Conservation (phyloP, 1,284 basidiomycete genomes). For the Moesziomyces antarcticus region DNA sequence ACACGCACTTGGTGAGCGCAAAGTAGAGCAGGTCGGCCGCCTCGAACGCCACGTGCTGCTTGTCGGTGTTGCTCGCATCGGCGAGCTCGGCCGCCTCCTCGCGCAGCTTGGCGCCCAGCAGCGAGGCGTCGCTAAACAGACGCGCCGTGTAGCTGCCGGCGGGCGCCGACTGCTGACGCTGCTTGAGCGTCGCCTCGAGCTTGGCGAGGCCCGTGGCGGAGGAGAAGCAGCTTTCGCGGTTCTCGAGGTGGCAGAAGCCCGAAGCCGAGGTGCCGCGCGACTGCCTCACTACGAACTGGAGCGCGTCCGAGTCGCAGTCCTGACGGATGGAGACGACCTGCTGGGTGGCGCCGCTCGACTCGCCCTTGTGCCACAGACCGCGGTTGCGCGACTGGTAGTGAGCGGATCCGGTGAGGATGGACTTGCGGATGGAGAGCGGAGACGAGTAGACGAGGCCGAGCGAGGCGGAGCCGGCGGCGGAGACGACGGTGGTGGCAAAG, state of each 20-base stretch:
- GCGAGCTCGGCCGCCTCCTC: constrained; percentile 98
- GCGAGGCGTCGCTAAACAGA: constrained; percentile 82
- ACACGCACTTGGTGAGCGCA: constrained; percentile 85
- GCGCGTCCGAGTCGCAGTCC: constrained; percentile 92
- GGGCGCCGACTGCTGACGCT: constrained; percentile 80
- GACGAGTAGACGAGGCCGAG: constrained; percentile 99
- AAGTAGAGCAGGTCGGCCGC: constrained; percentile 97
- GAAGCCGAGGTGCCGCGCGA: constrained; percentile 72
- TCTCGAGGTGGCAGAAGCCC: constrained; percentile 91
- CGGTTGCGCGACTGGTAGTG: constrained; percentile 93
- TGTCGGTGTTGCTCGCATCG: constrained; percentile 80
- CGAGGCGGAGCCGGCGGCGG: constrained; percentile 73
- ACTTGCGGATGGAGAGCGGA: constrained; percentile 82
- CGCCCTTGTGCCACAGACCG: constrained; percentile 96
- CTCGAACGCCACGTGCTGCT: constrained; percentile 84
- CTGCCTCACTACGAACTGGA: constrained; percentile 93
- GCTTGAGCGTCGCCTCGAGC: constrained; percentile 82
- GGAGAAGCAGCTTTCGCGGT: constrained; percentile 78
- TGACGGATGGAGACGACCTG: constrained; percentile 82
- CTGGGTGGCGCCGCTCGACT: constrained; percentile 93
- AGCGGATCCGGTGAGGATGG: constrained; percentile 87
- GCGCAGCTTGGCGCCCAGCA: constrained; percentile 92
- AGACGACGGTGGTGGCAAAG: constrained; percentile 85
- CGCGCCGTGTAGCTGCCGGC: constrained; percentile 91
- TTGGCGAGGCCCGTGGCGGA: constrained; percentile 78